Evolutionary conservation across 495 filamentous ascomycete species (phyloP).

Genomic region (Penicillium coprophilum): DNA sequence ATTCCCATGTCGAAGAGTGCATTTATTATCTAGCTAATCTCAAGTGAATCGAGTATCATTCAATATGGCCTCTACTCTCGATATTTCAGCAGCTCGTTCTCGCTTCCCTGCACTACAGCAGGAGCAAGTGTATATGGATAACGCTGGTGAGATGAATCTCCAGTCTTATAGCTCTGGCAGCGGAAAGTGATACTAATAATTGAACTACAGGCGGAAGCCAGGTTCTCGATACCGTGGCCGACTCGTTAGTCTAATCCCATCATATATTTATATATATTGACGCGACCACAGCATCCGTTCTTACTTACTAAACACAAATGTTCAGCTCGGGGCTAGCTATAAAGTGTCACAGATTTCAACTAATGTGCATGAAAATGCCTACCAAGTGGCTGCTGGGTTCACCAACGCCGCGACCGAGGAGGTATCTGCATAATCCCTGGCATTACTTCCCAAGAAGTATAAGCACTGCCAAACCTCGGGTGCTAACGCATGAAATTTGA

Average conservation of each 20-base stretch:
- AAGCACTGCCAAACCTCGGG: neutral
- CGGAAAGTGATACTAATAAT: neutral
- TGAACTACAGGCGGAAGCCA: conserved; percentile 60
- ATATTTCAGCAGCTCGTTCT: conserved; percentile 53
- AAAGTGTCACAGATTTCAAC: conserved; percentile 53
- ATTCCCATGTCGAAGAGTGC: neutral
- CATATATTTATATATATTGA: neutral
- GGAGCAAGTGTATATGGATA: conserved; percentile 70
- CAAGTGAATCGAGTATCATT: neutral
- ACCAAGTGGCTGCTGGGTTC: conserved; percentile 62
- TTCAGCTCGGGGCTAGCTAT: conserved; percentile 71
- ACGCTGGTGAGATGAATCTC: conserved; percentile 46
- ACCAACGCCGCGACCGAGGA: conserved; percentile 64
- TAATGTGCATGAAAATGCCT: conserved; percentile 52
- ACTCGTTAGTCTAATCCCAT: conserved; percentile 51
- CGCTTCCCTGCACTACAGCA: conserved; percentile 65
- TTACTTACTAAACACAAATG: conserved; percentile 66
- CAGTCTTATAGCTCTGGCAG: neutral
- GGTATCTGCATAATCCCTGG: conserved; percentile 45
- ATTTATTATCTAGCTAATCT: neutral
- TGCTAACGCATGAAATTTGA: neutral
- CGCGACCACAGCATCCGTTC: conserved; percentile 52
- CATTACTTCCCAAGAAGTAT: neutral
- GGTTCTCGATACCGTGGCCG: conserved; percentile 59
- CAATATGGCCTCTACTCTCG: conserved; percentile 37